Conservation (phyloP, 163 green algal species). For the Scenedesmus sp. region DNA sequence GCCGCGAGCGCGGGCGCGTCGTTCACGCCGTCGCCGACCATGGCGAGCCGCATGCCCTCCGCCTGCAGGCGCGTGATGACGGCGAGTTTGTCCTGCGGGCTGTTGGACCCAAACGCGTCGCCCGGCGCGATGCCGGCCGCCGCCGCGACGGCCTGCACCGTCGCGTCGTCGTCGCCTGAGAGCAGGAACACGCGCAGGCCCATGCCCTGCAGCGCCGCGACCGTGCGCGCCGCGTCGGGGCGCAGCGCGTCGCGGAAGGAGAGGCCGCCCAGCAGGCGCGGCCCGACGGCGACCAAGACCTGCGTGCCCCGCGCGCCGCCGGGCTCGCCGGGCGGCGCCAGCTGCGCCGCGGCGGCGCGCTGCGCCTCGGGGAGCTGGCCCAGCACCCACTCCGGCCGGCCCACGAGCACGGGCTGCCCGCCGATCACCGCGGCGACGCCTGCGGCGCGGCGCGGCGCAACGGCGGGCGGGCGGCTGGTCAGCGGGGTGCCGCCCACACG, state of each 20-base stretch:
- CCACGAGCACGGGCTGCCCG: slow-evolving; percentile 72
- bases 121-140: slow-evolving; percentile 66
- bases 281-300: slow-evolving; percentile 63
- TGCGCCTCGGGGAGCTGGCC: slow-evolving; percentile 37
- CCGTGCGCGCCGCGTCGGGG: slow-evolving; percentile 65
- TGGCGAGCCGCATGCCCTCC: slow-evolving; percentile 66
- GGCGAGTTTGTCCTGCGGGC: slow-evolving; percentile 72
- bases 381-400: slow-evolving; percentile 74
- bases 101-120: slow-evolving; percentile 52
- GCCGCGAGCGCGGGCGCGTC: slow-evolving; percentile 90
- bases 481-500: no score
- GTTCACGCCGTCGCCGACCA: slow-evolving; percentile 96
- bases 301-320: slow-evolving; percentile 43
- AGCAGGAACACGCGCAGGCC: slow-evolving; percentile 74
- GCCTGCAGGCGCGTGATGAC: slow-evolving; percentile 55
- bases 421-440: slow-evolving; percentile 59
- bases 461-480: no score
- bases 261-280: slow-evolving; percentile 73
- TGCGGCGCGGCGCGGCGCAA: no score
- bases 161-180: slow-evolving; percentile 74
- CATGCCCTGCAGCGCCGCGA: slow-evolving; percentile 62
- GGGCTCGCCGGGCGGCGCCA: not conserved
- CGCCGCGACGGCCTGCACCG: slow-evolving; percentile 64
- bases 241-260: slow-evolving; percentile 76
- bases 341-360: slow-evolving; percentile 1